Conservation (phyloP, 176 grass and related monocot genomes). For the Pontederia crassipes region DNA sequence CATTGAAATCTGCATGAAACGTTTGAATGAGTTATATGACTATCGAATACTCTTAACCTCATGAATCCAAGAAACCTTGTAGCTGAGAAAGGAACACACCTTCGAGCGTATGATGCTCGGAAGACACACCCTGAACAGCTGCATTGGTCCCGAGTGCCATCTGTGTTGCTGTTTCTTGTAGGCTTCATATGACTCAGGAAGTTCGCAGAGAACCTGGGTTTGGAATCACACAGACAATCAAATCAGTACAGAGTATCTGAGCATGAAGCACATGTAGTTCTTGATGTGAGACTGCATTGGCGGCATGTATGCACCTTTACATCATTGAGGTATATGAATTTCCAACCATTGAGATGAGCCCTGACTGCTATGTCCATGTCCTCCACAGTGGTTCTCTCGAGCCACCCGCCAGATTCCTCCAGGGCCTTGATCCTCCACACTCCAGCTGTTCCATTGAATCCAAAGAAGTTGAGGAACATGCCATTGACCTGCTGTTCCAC, state of each 20-base stretch:
- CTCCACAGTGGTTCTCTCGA: conserved; percentile 4
- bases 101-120: not conserved
- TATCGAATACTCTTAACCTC: not conserved
- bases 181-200: conserved; percentile 7
- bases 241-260: too few relatives aligned
- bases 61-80: not conserved
- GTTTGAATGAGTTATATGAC: not conserved
- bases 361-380: conserved; percentile 10
- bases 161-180: conserved; percentile 12
- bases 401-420: conserved; percentile 1
- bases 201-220: conserved; percentile 4
- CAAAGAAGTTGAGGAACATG: conserved; percentile 4
- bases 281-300: too few relatives aligned
- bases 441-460: conserved; percentile 2
- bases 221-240: too few relatives aligned
- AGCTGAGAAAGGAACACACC: not conserved
- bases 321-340: conserved; percentile 7
- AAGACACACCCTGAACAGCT: conserved; percentile 7
- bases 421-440: conserved; percentile 7
- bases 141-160: conserved; percentile 11
- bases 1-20: not conserved
- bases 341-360: conserved; percentile 11
- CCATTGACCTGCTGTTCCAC: conserved; percentile 10
- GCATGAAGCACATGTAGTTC: too few relatives aligned
- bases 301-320: not conserved